These are phyloP conservation scores for Claviceps maximensis DNA, from an alignment of 2,329 filamentous ascomycete species.

Conservation along the genomic window DNA sequence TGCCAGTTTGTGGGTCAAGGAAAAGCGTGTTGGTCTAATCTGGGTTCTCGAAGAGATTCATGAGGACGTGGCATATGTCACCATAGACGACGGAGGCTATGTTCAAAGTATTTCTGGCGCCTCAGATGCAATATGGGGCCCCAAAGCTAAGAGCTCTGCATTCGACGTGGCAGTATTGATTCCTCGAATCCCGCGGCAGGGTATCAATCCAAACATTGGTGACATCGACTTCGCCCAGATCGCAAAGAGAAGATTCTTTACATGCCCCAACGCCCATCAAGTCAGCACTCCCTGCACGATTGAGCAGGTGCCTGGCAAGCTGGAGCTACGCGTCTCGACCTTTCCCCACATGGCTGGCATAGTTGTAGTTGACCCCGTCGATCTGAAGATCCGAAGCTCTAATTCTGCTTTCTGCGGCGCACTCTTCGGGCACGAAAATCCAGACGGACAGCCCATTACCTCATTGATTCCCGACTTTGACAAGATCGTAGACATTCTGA, in stretches of 20 bases:
- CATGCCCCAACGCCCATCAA: slow-evolving; percentile 62
- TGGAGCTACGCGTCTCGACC: slow-evolving; percentile 73
- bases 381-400: slow-evolving; percentile 73
- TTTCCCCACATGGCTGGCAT: slow-evolving; percentile 97
- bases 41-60: slow-evolving; percentile 98
- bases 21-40: slow-evolving; percentile 84
- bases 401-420: slow-evolving; percentile 91
- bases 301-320: slow-evolving; percentile 54
- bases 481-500: slow-evolving; percentile 65
- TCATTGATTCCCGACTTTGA: slow-evolving; percentile 80
- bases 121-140: slow-evolving; percentile 77
- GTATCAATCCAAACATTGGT: slow-evolving; percentile 54
- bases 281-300: slow-evolving; percentile 78
- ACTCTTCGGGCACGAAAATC: slow-evolving; percentile 76
- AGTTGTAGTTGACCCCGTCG: slow-evolving; percentile 72
- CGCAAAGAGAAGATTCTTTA: slow-evolving; percentile 63
- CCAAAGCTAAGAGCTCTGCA: slow-evolving; percentile 50
- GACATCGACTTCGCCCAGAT: slow-evolving; percentile 70
- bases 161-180: slow-evolving; percentile 68
- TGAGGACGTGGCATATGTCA: slow-evolving; percentile 73
- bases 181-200: slow-evolving; percentile 67
- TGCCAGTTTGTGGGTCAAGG: slow-evolving; percentile 96
- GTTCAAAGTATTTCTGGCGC: slow-evolving; percentile 61
- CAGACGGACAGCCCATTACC: slow-evolving; percentile 67
- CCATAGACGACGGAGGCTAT: slow-evolving; percentile 63